Evolutionary conservation across 495 filamentous ascomycete genomes (phyloP).

Genomic region (Parathielavia appendiculata): DNA sequence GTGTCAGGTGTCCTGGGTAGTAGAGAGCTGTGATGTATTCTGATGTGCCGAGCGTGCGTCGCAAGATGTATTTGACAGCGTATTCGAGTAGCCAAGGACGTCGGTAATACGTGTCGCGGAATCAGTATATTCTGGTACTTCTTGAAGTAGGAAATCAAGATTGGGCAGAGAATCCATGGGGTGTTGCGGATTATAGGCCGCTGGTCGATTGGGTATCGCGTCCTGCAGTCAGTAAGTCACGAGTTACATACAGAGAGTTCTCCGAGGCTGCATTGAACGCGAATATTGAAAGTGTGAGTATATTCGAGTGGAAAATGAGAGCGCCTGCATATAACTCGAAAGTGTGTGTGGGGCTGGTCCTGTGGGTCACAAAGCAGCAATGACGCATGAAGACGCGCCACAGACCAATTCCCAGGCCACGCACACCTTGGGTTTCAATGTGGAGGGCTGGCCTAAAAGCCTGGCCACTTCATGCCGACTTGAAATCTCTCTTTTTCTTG

Average conservation of each 20-base stretch:
- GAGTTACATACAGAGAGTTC: neutral
- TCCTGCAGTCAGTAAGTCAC: neutral
- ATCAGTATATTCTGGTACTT: constrained; percentile 1
- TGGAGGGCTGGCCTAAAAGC: neutral
- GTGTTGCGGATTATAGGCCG: no score
- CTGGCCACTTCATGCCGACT: neutral
- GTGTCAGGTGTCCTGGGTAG: neutral
- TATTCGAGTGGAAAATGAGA: no score
- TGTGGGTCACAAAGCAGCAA: neutral
- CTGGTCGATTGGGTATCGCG: no score
- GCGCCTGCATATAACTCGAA: neutral
- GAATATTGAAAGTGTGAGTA: neutral
- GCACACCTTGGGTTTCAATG: no score
- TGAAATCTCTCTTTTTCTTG: neutral
- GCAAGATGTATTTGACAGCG: neutral
- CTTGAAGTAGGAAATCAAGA: neutral
- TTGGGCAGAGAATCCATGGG: constrained; percentile 11
- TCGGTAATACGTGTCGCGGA: constrained; percentile 4
- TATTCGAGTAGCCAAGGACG: neutral
- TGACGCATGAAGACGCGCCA: constrained; percentile 13
- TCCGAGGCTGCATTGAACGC: neutral
- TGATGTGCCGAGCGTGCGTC: neutral
- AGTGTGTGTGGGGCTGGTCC: no score
- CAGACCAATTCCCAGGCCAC: neutral
- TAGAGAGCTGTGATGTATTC: neutral